phyloP scores from a whole-genome alignment of 306 rosid genomes.

The Aeschynomene evenia region DNA sequence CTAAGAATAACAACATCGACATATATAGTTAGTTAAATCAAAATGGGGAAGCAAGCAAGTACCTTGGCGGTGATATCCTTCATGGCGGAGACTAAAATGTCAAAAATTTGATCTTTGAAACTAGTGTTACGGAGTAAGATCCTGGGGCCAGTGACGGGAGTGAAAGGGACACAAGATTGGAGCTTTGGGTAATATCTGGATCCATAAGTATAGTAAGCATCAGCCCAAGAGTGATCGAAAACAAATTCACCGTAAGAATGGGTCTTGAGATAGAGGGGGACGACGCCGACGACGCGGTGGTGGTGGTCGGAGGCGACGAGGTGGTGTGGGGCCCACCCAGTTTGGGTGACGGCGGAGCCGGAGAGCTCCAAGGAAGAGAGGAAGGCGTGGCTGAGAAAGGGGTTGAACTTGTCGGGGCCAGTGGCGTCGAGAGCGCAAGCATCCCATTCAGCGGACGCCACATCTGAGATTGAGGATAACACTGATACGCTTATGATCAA shows the following conservation, averaged over 20 bases:
- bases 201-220: slow-evolving; percentile 77
- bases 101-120: slow-evolving; percentile 69
- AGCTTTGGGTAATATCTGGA: slow-evolving; percentile 81
- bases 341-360: slow-evolving; percentile 67
- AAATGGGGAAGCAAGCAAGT: not conserved
- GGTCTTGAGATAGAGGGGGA: slow-evolving; percentile 86
- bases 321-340: slow-evolving; percentile 87
- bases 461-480: slow-evolving; percentile 69
- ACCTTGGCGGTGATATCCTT: slow-evolving; percentile 74
- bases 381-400: slow-evolving; percentile 77
- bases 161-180: slow-evolving; percentile 90
- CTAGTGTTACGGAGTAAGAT: slow-evolving; percentile 63
- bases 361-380: slow-evolving; percentile 73
- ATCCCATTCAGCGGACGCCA: slow-evolving; percentile 76
- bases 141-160: slow-evolving; percentile 94
- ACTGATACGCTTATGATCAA: slow-evolving; percentile 48
- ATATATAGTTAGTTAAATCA: not conserved
- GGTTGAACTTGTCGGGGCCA: slow-evolving; percentile 65
- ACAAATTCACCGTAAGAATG: slow-evolving; percentile 98
- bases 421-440: slow-evolving; percentile 70
- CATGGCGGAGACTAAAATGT: slow-evolving; percentile 57
- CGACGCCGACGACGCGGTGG: slow-evolving; percentile 60
- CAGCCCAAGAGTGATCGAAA: slow-evolving; percentile 98
- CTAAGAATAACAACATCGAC: too few species aligned
- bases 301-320: slow-evolving; percentile 59